Conservation (phyloP, 148 eudicot species). For the Rhododendron ferrugineum region DNA sequence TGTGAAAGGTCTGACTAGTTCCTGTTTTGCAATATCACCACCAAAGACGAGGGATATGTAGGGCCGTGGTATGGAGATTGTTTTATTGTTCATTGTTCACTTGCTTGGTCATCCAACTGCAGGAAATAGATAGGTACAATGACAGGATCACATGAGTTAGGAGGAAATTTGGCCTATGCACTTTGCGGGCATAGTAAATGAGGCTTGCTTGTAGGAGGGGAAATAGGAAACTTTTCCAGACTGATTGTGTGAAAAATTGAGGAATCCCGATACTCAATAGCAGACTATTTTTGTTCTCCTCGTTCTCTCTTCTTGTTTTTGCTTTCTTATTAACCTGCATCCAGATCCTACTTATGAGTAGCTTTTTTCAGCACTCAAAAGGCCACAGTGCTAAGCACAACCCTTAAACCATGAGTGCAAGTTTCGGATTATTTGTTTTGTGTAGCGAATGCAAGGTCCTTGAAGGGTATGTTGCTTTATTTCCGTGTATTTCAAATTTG, state of each 20-base stretch:
- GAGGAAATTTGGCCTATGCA: neutral
- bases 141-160: neutral
- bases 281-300: neutral
- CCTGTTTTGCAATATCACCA: neutral
- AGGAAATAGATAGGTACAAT: neutral
- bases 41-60: neutral
- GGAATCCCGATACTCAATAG: neutral
- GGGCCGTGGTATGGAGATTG: neutral
- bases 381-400: neutral
- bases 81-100: neutral
- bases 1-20: neutral
- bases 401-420: neutral
- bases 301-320: neutral
- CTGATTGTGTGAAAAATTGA: neutral
- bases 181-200: neutral
- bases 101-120: neutral
- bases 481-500: neutral
- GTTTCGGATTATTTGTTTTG: neutral
- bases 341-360: neutral
- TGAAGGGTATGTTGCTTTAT: neutral
- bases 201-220: neutral
- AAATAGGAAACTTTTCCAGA: neutral
- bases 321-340: neutral
- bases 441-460: neutral
- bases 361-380: neutral